phyloP scores from a whole-genome alignment of 352 stramenopile species.

The Pythium diclinum region DNA sequence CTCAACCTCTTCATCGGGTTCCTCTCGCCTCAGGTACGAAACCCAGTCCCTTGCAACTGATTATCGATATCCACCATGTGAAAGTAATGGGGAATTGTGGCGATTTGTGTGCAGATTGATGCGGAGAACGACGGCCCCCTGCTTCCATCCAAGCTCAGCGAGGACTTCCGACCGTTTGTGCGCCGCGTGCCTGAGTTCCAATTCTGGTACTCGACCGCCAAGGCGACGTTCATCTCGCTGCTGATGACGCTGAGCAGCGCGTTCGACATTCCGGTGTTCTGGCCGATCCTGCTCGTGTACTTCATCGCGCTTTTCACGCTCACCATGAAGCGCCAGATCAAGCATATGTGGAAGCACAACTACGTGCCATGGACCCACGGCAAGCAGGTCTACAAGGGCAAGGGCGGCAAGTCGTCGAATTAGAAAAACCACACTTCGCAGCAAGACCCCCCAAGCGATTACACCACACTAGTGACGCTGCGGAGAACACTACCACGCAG shows the following conservation, averaged over 20 bases:
- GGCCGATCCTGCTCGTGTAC: conserved; percentile 99
- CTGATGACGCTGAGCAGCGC: conserved; percentile 98
- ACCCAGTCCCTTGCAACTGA: too few species aligned
- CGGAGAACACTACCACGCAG: background rate
- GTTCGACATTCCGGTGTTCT: conserved; percentile 99
- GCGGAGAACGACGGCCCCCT: conserved; percentile 84
- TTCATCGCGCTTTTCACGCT: conserved; percentile 98
- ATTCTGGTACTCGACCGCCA: conserved; percentile 95
- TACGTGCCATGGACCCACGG: conserved; percentile 97
- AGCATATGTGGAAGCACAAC: conserved; percentile 99
- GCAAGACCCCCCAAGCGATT: background rate
- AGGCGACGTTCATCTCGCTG: conserved; percentile 90
- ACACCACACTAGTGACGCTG: background rate
- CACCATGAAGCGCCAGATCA: conserved; percentile 99
- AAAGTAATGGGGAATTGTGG: background rate
- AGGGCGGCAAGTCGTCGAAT: conserved; percentile 66
- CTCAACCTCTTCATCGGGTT: conserved; percentile 99
- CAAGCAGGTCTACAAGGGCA: conserved; percentile 95
- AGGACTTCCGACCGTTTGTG: conserved; percentile 91
- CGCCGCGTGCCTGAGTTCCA: conserved; percentile 97
- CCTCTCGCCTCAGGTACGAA: conserved; percentile 93
- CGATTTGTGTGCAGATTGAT: conserved; percentile 52
- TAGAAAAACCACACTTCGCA: conserved; percentile 32
- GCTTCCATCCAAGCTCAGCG: conserved; percentile 88
- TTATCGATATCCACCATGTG: too few species aligned